Evolutionary conservation across 1,139 yeast species (phyloP).

Genomic region (Candida mesenterica): DNA sequence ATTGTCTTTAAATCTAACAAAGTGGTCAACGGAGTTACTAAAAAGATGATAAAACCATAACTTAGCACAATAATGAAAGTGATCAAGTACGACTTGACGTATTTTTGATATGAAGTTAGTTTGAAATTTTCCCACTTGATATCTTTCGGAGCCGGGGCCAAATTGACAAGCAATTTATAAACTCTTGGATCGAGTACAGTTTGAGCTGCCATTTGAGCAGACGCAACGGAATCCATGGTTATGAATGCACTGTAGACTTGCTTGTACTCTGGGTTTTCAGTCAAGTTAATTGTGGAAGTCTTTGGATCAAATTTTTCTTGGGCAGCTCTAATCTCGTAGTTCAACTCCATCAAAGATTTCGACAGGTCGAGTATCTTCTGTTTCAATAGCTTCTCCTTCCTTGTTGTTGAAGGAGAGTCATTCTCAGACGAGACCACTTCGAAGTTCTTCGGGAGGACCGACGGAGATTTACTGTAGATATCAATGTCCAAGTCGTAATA

Average conservation of each 20-base stretch:
- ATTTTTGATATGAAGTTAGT: constrained; percentile 53
- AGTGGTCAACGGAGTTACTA: constrained; percentile 73
- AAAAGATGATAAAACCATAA: constrained; percentile 62
- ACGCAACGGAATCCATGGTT: constrained; percentile 81
- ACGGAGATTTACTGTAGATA: constrained; percentile 33
- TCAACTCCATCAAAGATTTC: constrained; percentile 23
- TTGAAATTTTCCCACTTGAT: constrained; percentile 75
- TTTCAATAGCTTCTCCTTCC: constrained; percentile 7
- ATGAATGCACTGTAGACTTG: constrained; percentile 70
- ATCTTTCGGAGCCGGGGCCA: constrained; percentile 84
- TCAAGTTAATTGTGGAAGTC: constrained; percentile 26
- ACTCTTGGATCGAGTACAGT: constrained; percentile 78
- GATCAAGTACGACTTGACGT: constrained; percentile 56
- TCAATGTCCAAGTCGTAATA: constrained; percentile 47
- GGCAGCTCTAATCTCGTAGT: constrained; percentile 27
- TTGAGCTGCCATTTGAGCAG: constrained; percentile 85
- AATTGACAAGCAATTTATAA: constrained; percentile 62
- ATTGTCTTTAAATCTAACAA: constrained; percentile 70
- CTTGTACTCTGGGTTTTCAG: constrained; percentile 27
- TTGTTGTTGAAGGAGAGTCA: constrained; percentile 3
- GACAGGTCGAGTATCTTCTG: constrained; percentile 21
- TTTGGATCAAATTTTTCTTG: constrained; percentile 31
- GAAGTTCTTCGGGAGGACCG: constrained; percentile 19
- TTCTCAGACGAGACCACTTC: background rate
- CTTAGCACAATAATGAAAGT: constrained; percentile 62